phyloP scores from a whole-genome alignment of 176 grass and related monocot genomes.

The Zoysia japonica region DNA sequence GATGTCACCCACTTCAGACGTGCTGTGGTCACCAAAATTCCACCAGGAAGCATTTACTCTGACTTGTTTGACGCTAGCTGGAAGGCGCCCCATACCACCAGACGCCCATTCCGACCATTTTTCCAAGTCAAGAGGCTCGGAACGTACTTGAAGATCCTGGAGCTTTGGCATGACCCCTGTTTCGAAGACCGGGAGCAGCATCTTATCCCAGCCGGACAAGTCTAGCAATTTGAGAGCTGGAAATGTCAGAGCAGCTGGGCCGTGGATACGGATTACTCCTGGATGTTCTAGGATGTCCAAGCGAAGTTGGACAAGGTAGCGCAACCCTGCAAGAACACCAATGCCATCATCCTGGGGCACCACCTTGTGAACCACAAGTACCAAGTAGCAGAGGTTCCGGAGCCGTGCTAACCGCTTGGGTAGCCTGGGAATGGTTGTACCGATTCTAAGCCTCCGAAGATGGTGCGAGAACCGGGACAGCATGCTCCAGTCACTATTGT shows the following conservation, averaged over 20 bases:
- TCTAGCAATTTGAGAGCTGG: background rate
- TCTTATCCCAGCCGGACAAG: background rate
- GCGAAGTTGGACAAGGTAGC: background rate
- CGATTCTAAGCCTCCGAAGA: background rate
- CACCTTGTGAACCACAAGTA: background rate
- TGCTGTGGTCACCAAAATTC: too few relatives aligned
- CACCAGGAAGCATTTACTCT: too few relatives aligned
- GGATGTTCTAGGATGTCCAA: background rate
- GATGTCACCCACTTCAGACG: too few relatives aligned
- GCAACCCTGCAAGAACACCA: background rate
- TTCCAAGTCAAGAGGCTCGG: too few relatives aligned
- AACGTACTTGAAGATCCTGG: background rate
- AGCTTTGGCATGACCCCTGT: background rate
- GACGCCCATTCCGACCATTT: too few relatives aligned
- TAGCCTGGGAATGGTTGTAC: background rate
- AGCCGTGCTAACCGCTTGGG: conserved; percentile 4
- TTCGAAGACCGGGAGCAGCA: background rate
- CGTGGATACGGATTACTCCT: background rate
- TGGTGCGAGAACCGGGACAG: background rate
- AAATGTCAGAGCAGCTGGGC: background rate
- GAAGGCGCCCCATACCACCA: too few relatives aligned
- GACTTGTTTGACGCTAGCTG: too few relatives aligned
- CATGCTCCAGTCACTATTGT: background rate
- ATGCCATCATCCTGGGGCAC: background rate
- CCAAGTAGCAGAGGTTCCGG: background rate